Base-by-base conservation (phyloP, 352 stramenopile species). In the Phytopythium chamaehyphon region DNA sequence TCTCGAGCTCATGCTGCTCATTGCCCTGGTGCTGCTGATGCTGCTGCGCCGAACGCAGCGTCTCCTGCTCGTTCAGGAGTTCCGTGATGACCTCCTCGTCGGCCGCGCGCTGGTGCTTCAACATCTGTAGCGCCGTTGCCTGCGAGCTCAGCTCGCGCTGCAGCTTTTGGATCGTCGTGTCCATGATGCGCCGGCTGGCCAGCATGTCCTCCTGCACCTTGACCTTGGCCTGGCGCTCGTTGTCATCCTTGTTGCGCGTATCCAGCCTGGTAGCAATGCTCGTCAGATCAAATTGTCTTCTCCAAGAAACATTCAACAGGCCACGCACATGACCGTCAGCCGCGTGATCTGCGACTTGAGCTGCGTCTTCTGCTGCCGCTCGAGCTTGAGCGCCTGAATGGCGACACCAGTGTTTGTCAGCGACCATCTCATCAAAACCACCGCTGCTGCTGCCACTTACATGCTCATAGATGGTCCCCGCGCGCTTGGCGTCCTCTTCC, bases 81-180 rank as follows among this genome's bases (percentile, higher is more conserved):
- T 94, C 81, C 4, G 74, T 71, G 60, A 94, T 94, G 66, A 94
- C 88, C 49, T 88, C 63, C 43, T 92, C 81, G 48, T 92, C 83
- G 6, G 76, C 66, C 19, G 68, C 69, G 40, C 83, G 83, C 59
- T 92, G 77, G 7, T 62, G 77, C 64, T 87, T 88, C 63, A 93
- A 64, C 12, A 64, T 67, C 51, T 83, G 64, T 37, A 93, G 62
- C 18, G 83, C 70, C 12, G 50, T 23, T 5, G 73, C 59, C 66
- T 93, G 83, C 39, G 56, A 55, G 15, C 44, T 84, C 2, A 94
- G 66, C 49, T 92, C 83, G 31, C 60, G 61, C 56, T 89, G 81
- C 37, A 94, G 62, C 59, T 84, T 84, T 15, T 73, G 56, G 43
- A 94, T 78, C n/a, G 73, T 89, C 54, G 77, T 86, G 53, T 94